Base-by-base conservation (phyloP, 2,329 filamentous ascomycete species). In the Clarireedia homoeocarpa region DNA sequence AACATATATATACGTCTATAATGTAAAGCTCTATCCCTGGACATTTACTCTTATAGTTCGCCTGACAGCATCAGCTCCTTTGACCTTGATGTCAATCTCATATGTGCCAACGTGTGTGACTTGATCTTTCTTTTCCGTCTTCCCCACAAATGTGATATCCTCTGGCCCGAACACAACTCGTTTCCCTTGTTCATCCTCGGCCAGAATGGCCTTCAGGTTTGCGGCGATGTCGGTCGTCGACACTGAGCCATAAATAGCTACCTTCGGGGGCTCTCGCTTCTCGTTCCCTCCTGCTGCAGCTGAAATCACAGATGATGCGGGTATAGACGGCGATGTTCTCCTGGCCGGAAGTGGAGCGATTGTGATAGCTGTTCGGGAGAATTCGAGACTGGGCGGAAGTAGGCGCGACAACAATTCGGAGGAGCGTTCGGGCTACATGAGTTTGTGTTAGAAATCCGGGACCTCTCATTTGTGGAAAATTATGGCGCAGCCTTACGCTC, bases 31-130 rank as follows among this genome's bases (percentile, higher is more conserved):
- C 59, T 54, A 64, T 38, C 70, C 70, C 60, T 74, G 70, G 48
- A 71, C 67, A 58, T 68, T 65, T 26, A 79, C 71, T 55, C 68
- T 68, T 26, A 77, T 71, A 4, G 66, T 71, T 62, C 74, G 71
- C 59, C 66, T 70, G n/a, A 77, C 62, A 6, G 64, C 63, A 53
- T 70, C 66, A n/a, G 72, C 71, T 6, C 78, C 78, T 51, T 74
- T 74, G 48, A 80, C 63, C 58, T 65, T 71, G 55, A 83, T 76
- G 65, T 79, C 74, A 45, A 81, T 70, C 57, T 73, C 72, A 66
- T 75, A 82, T 53, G 74, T 71, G 46, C 80, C 80, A 20, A 82
- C 62, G 59, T 74, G 69, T 71, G 81, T 81, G 48, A 83, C 72
- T 45, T 74, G 72, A 56, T 73, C 72, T 27, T 67, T 64, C 34